Conservation (phyloP, 1,284 basidiomycete genomes). For the Rhodofomes roseus region DNA sequence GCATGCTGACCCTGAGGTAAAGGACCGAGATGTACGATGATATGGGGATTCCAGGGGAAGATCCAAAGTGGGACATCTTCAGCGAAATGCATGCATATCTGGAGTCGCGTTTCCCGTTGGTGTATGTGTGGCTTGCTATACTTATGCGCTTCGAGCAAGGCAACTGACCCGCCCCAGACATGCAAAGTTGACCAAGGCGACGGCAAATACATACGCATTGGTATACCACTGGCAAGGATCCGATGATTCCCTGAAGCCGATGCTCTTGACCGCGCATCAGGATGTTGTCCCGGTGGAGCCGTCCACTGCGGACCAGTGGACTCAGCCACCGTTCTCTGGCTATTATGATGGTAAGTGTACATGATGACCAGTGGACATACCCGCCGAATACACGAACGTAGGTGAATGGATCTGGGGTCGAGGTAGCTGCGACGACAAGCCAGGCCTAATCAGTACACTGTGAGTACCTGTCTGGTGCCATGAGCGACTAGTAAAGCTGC, state of each 20-base stretch:
- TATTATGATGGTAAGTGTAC: conserved; percentile 27
- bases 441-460: conserved; percentile 55
- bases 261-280: conserved; percentile 66
- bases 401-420: conserved; percentile 61
- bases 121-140: conserved; percentile 28
- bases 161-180: conserved; percentile 36
- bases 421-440: conserved; percentile 62
- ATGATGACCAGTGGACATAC: not conserved
- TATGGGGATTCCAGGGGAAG: conserved; percentile 32
- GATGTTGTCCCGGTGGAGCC: conserved; percentile 59
- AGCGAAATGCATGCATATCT: conserved; percentile 39
- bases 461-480: conserved; percentile 23
- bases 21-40: conserved; percentile 29
- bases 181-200: conserved; percentile 43
- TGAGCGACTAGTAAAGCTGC: not conserved
- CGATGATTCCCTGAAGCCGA: conserved; percentile 52
- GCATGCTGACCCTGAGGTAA: not conserved
- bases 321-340: conserved; percentile 33
- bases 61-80: conserved; percentile 43
- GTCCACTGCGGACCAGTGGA: conserved; percentile 48
- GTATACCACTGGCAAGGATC: conserved; percentile 64
- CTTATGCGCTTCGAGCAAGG: not conserved
- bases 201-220: conserved; percentile 62
- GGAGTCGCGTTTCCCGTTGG: conserved; percentile 34
- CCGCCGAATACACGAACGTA: conserved; percentile 12